phyloP scores from a whole-genome alignment of 441 rosid species.

The Adansonia rubrostipa region DNA sequence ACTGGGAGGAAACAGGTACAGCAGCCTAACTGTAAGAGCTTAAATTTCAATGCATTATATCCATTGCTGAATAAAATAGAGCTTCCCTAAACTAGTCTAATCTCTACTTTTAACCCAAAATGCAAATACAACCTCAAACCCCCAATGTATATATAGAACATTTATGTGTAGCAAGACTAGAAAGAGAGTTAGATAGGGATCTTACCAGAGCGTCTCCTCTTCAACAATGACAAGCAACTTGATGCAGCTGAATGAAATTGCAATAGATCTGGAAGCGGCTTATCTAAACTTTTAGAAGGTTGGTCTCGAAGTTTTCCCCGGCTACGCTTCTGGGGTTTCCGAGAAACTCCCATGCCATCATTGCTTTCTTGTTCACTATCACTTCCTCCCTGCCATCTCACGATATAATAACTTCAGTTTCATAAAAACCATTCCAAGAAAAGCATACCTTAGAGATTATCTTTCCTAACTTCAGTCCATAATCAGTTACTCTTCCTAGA shows the following conservation, averaged over 20 bases:
- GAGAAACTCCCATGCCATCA: constrained; percentile 41
- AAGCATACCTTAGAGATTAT: background rate
- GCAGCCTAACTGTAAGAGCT: background rate
- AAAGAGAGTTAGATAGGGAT: background rate
- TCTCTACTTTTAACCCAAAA: too few relatives aligned
- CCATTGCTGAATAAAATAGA: background rate
- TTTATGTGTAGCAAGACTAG: background rate
- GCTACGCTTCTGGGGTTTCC: constrained; percentile 48
- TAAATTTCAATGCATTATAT: constrained; percentile 4
- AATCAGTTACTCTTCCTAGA: background rate
- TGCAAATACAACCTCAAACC: background rate
- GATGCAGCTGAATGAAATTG: constrained; percentile 54
- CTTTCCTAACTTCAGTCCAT: background rate
- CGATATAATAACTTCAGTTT: constrained; percentile 22
- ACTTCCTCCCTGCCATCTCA: constrained; percentile 56
- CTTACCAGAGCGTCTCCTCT: constrained; percentile 60
- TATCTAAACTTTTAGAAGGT: constrained; percentile 46
- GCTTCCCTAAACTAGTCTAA: background rate
- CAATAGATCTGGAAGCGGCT: constrained; percentile 52
- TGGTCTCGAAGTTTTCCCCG: constrained; percentile 45
- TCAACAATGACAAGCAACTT: constrained; percentile 45
- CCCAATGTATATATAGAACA: too few relatives aligned
- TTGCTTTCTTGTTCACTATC: constrained; percentile 59
- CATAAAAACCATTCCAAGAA: constrained; percentile 17
- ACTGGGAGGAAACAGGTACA: too few relatives aligned